A percentile compares a stretch with the other conserved stretches of the same genome.
phyloP scores from a whole-genome alignment of 2,329 filamentous ascomycete genomes.

The Aureobasidium sp. region DNA sequence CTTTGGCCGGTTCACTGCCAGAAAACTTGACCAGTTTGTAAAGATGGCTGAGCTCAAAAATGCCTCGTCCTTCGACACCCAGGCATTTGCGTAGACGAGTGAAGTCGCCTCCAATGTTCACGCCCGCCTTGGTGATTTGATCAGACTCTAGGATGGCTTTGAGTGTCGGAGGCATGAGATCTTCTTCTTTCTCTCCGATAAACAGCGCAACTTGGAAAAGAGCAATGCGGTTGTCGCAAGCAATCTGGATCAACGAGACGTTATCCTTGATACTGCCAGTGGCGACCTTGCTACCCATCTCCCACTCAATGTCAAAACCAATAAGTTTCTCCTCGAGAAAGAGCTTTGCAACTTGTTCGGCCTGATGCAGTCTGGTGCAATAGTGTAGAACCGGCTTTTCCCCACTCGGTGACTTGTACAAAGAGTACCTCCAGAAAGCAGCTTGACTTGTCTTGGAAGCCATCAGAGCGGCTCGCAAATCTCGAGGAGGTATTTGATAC shows the following conservation, averaged over 20 bases:
- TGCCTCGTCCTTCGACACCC: conserved; percentile 55
- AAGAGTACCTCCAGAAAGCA: conserved; percentile 53
- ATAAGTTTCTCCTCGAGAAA: conserved; percentile 65
- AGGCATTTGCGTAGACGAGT: conserved; percentile 63
- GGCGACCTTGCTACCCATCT: conserved; percentile 34
- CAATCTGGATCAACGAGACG: conserved; percentile 76
- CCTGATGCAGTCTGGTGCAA: conserved; percentile 59
- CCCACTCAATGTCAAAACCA: conserved; percentile 92
- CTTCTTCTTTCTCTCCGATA: conserved; percentile 34
- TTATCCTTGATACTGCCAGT: conserved; percentile 52
- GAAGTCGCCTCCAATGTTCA: conserved; percentile 60
- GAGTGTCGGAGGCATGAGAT: conserved; percentile 65
- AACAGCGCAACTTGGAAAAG: conserved; percentile 71
- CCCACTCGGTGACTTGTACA: conserved; percentile 55
- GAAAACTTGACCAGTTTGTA: conserved; percentile 69
- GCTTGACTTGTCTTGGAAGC: conserved; percentile 8
- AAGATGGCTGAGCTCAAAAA: conserved; percentile 77
- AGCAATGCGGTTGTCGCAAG: conserved; percentile 66
- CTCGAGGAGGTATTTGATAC: conserved; percentile 11
- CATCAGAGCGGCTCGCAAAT: conserved; percentile 5
- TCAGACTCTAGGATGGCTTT: conserved; percentile 65
- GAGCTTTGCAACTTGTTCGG: conserved; percentile 58
- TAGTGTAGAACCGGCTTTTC: conserved; percentile 66
- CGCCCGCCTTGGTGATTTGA: conserved; percentile 66
- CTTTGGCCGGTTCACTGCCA: conserved; percentile 43